A percentile compares a stretch with the other conserved stretches of the same genome.
Conservation (phyloP, 768 basidiomycete species). For the Lactifluus hygrophoroides region DNA sequence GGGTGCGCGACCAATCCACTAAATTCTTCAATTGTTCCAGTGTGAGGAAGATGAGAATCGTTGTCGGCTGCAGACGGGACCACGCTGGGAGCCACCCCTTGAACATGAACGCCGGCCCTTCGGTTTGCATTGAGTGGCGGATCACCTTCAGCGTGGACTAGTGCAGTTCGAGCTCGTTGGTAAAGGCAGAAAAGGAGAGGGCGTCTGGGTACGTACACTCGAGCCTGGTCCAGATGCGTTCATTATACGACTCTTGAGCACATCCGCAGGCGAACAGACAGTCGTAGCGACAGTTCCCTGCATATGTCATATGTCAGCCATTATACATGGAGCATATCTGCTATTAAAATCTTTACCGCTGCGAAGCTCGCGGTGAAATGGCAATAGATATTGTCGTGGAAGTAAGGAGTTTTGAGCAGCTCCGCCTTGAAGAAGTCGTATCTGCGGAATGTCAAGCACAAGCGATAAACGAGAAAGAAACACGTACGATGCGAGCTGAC, state of each 20-base stretch:
- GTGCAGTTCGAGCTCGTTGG: neutral
- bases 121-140: slow-evolving; percentile 53
- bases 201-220: slow-evolving; percentile 37
- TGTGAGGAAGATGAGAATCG: slow-evolving; percentile 80
- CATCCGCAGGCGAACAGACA: slow-evolving; percentile 83
- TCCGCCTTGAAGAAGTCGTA: slow-evolving; percentile 92
- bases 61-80: slow-evolving; percentile 79
- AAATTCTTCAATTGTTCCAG: slow-evolving; percentile 71
- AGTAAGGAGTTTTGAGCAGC: slow-evolving; percentile 58
- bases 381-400: slow-evolving; percentile 72
- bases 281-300: slow-evolving; percentile 86
- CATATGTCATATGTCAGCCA: neutral
- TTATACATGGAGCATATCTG: neutral
- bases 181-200: neutral
- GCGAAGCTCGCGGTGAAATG: slow-evolving; percentile 86
- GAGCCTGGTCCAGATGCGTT: slow-evolving; percentile 79
- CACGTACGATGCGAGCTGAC: slow-evolving; percentile 81
- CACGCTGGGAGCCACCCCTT: slow-evolving; percentile 88
- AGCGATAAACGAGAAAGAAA: neutral
- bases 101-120: slow-evolving; percentile 87
- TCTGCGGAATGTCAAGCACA: slow-evolving; percentile 28
- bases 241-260: slow-evolving; percentile 86
- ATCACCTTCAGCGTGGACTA: slow-evolving; percentile 70
- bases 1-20: slow-evolving; percentile 45
- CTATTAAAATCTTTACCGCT: slow-evolving; percentile 43